A percentile compares a stretch with the other conserved stretches of the same genome.
Evolutionary conservation across 495 filamentous ascomycete species (phyloP).

Genomic region (Penicillium coffeae): DNA sequence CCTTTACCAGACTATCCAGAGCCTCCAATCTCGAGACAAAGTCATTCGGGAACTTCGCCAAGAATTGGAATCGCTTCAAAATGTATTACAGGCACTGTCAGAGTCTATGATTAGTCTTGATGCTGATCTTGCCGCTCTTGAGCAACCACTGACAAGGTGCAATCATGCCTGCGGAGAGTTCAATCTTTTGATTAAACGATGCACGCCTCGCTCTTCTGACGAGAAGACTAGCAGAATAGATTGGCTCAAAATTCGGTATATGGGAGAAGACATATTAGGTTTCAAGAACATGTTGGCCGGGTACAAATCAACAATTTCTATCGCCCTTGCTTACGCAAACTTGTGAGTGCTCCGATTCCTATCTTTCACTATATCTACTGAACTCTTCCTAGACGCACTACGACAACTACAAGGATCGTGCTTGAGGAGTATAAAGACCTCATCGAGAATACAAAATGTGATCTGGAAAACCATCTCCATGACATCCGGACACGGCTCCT

Average conservation of each 20-base stretch:
- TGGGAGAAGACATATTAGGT: conserved; percentile 26
- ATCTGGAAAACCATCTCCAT: conserved; percentile 29
- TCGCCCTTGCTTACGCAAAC: no score
- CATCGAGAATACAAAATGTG: conserved; percentile 26
- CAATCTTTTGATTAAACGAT: neutral
- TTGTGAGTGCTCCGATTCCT: conserved; percentile 22
- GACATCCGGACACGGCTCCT: no score
- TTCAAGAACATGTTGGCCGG: conserved; percentile 23
- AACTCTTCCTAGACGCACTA: neutral
- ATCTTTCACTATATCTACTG: conserved; percentile 12
- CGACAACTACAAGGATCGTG: neutral
- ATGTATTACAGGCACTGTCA: neutral
- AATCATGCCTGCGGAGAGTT: conserved; percentile 3
- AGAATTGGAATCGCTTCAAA: conserved; percentile 3
- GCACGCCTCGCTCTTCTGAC: neutral
- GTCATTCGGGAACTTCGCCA: conserved; percentile 4
- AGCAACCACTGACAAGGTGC: conserved; percentile 1
- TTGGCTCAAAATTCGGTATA: conserved; percentile 27
- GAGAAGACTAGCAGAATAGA: conserved; percentile 5
- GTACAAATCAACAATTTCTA: conserved; percentile 30
- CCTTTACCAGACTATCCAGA: no score
- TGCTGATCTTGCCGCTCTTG: neutral
- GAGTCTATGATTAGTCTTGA: neutral
- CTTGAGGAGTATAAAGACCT: conserved; percentile 25
- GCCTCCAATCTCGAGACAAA: conserved; percentile 2